Evolutionary conservation across 306 rosid genomes (phyloP).

Genomic region (Boehmeria nivea): DNA sequence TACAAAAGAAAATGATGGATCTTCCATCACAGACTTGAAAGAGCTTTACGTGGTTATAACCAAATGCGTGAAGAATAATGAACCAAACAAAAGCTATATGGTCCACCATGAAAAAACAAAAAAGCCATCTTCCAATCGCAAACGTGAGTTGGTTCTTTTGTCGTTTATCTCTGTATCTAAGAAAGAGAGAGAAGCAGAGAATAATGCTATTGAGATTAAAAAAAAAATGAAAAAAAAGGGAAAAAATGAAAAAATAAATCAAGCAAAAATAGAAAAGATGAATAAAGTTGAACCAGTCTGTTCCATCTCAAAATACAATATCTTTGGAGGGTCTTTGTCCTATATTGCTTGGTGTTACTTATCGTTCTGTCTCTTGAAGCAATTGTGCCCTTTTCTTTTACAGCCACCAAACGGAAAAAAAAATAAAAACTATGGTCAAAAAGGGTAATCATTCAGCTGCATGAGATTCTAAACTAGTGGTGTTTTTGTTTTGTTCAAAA

Average conservation of each 20-base stretch:
- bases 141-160: conserved; percentile 10
- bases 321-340: conserved; percentile 1
- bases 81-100: conserved; percentile 10
- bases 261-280: conserved; percentile 2
- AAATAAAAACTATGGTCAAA: conserved; percentile 22
- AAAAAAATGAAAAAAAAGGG: background rate
- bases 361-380: conserved; percentile 24
- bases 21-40: background rate
- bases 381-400: conserved; percentile 11
- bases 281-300: conserved; percentile 4
- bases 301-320: conserved; percentile 8
- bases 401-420: conserved; percentile 15
- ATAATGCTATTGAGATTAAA: background rate
- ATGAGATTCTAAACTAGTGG: conserved; percentile 27
- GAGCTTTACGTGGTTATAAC: conserved; percentile 4
- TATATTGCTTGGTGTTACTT: background rate
- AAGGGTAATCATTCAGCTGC: conserved; percentile 18
- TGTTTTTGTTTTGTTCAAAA: conserved; percentile 17
- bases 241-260: background rate
- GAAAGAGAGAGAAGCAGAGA: conserved; percentile 1
- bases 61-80: conserved; percentile 14
- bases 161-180: background rate
- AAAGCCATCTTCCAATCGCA: conserved; percentile 8
- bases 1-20: conserved; percentile 8
- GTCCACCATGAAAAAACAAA: conserved; percentile 16